These are phyloP conservation scores for Hyaloscypha hepaticicola DNA, from an alignment of 495 filamentous ascomycete genomes.

Conservation along the genomic window DNA sequence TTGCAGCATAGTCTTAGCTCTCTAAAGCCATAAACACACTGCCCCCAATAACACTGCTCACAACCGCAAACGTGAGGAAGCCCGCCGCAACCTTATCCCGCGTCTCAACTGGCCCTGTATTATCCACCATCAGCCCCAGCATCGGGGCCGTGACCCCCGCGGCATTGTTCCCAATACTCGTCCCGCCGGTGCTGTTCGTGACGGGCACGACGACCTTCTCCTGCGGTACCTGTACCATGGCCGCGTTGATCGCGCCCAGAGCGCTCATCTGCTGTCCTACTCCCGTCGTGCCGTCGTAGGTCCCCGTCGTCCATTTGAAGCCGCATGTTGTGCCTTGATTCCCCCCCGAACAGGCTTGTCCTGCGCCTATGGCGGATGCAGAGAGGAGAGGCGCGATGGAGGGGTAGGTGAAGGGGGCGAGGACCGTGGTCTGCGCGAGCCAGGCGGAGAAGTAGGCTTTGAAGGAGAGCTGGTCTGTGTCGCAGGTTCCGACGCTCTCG, in stretches of 20 bases:
- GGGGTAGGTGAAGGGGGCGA: conserved; percentile 62
- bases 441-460: conserved; percentile 84
- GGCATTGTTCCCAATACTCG: conserved; percentile 66
- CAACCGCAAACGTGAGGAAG: conserved; percentile 52
- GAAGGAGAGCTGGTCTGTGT: conserved; percentile 79
- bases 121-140: conserved; percentile 22
- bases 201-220: conserved; percentile 33
- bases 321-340: conserved; percentile 60
- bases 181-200: conserved; percentile 64
- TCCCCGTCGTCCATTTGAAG: conserved; percentile 60
- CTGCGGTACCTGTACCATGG: conserved; percentile 38
- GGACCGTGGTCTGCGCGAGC: conserved; percentile 67
- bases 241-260: conserved; percentile 64
- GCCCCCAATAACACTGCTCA: conserved; percentile 41
- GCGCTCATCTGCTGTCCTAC: conserved; percentile 71
- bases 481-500: conserved; percentile 63
- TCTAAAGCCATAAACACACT: conserved; percentile 44
- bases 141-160: conserved; percentile 47
- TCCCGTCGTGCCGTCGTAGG: conserved; percentile 58
- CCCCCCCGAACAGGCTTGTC: conserved; percentile 66
- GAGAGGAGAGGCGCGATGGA: conserved; percentile 61
- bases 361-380: conserved; percentile 58
- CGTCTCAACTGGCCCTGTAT: conserved; percentile 40
- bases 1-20: not conserved
- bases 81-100: conserved; percentile 60